A percentile compares a stretch with the other conserved stretches of the same genome.
Conservation (phyloP, 169 alveolate species). For the Plasmodium fragile region DNA sequence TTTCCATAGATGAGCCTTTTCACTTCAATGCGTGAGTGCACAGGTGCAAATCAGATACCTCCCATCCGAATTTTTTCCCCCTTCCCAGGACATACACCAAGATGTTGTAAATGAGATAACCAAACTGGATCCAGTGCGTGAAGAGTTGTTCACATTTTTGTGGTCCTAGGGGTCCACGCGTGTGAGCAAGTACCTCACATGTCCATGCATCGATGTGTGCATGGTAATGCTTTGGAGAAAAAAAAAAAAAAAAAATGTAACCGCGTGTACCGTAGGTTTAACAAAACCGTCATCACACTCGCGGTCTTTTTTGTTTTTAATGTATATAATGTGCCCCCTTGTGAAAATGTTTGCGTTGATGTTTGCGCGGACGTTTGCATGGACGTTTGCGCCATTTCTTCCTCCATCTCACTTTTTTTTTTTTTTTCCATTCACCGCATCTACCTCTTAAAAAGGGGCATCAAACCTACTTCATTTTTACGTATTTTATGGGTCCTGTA, state of each 20-base stretch:
- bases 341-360: not conserved
- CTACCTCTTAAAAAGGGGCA: not conserved
- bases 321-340: not conserved
- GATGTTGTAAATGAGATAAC: conserved; percentile 16
- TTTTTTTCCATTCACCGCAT: not conserved
- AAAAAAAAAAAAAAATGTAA: not conserved
- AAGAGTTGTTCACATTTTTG: conserved; percentile 25
- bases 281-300: not conserved
- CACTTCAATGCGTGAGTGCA: not conserved
- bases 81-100: conserved; percentile 52
- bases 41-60: not conserved
- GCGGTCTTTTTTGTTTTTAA: not conserved
- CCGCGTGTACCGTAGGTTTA: not conserved
- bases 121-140: not conserved
- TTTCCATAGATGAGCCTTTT: not conserved
- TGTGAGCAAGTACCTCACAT: not conserved
- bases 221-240: not conserved
- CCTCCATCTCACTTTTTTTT: not conserved
- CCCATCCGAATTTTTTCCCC: not conserved
- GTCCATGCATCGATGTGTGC: not conserved
- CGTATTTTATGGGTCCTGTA: not conserved
- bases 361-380: not conserved
- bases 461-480: not conserved
- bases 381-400: not conserved
- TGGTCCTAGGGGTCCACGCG: conserved; percentile 34